Evolutionary conservation across 345 rosid genomes (phyloP).

Genomic region (Syzygium grande): DNA sequence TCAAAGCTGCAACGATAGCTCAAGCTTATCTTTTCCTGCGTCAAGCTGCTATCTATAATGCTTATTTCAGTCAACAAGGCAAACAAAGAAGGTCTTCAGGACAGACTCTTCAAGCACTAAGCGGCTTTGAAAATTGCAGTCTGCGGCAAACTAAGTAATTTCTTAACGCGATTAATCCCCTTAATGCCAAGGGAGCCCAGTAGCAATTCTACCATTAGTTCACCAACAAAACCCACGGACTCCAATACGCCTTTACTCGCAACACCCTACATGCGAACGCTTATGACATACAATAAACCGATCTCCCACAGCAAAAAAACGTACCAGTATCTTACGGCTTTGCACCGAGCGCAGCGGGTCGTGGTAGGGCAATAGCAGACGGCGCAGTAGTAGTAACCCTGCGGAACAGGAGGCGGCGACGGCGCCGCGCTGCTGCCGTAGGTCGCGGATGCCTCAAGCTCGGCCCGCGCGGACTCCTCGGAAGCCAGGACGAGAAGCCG

Average conservation of each 20-base stretch:
- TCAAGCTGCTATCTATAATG: neutral
- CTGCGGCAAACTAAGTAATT: neutral
- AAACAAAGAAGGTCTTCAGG: neutral
- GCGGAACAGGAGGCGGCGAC: neutral
- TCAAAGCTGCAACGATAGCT: neutral
- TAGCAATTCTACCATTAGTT: neutral
- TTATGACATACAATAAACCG: neutral
- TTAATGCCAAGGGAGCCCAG: neutral
- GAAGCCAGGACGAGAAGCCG: slow-evolving; percentile 73
- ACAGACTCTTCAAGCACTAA: neutral
- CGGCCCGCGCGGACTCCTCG: slow-evolving; percentile 84
- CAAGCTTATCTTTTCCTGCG: neutral
- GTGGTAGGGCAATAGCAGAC: slow-evolving; percentile 76
- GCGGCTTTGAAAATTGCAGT: neutral
- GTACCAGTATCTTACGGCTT: slow-evolving; percentile 87
- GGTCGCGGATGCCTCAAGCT: slow-evolving; percentile 14
- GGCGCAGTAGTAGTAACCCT: slow-evolving; percentile 50
- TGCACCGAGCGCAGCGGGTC: slow-evolving; percentile 82
- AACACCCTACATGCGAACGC: neutral
- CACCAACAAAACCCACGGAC: neutral
- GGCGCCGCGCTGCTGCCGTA: neutral
- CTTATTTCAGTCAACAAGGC: neutral
- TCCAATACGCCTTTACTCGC: neutral
- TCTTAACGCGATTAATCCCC: neutral
- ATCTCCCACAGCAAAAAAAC: neutral